Percentiles rank a stretch among this genome's conserved stretches.
phyloP scores from a whole-genome alignment of 257 asterid species.

The Nicotiana benthamiana region DNA sequence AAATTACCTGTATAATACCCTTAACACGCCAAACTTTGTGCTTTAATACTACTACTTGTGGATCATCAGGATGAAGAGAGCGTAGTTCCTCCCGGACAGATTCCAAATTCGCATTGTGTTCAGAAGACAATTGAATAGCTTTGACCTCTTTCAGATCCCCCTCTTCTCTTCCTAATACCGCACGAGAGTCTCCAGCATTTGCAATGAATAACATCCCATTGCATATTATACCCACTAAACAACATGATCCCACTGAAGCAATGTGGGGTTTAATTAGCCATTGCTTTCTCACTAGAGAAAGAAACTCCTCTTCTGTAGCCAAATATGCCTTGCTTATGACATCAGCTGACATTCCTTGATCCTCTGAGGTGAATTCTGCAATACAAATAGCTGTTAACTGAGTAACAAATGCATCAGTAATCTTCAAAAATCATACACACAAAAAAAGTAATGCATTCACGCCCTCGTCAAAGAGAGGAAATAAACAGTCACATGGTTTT shows the following conservation, averaged over 20 bases:
- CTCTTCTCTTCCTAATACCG: constrained; percentile 69
- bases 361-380: constrained; percentile 19
- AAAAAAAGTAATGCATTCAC: too few relatives aligned
- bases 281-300: constrained; percentile 15
- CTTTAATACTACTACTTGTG: constrained; percentile 69
- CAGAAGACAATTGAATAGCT: constrained; percentile 63
- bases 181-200: constrained; percentile 82
- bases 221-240: constrained; percentile 57
- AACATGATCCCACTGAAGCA: constrained; percentile 30
- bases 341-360: constrained; percentile 20
- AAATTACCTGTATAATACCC: constrained; percentile 77
- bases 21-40: constrained; percentile 90
- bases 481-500: not conserved
- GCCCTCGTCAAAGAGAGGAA: not conserved
- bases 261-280: constrained; percentile 20
- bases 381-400: constrained; percentile 27
- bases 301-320: constrained; percentile 24
- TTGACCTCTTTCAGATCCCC: constrained; percentile 61
- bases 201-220: constrained; percentile 64
- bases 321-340: constrained; percentile 19
- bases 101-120: constrained; percentile 68
- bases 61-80: constrained; percentile 69
- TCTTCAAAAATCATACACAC: not conserved
- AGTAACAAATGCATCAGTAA: constrained; percentile 25
- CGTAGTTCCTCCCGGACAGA: constrained; percentile 73